Evolutionary conservation across 768 basidiomycete species (phyloP).

Genomic region (Tulasnella sp.): DNA sequence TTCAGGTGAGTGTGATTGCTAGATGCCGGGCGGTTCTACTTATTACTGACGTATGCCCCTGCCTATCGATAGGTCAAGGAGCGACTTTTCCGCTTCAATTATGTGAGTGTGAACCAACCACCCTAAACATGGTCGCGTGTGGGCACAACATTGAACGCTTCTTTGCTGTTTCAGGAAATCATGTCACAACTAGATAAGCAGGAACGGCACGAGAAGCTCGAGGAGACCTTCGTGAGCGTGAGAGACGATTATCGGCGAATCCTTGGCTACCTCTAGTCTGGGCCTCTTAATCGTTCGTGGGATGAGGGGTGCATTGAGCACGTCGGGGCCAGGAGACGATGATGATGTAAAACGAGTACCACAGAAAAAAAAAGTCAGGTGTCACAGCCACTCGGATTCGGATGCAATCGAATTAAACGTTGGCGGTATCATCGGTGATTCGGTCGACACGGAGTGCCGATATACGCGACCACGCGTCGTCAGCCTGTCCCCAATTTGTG

Average conservation of each 20-base stretch:
- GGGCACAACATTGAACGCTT: background rate
- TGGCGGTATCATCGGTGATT: background rate
- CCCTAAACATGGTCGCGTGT: background rate
- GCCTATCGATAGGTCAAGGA: constrained; percentile 59
- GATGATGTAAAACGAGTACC: background rate
- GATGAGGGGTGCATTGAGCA: constrained; percentile 15
- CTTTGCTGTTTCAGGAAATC: constrained; percentile 47
- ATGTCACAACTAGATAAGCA: constrained; percentile 78
- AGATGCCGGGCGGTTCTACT: background rate
- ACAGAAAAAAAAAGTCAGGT: background rate
- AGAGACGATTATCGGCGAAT: constrained; percentile 77
- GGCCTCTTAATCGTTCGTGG: too few species aligned
- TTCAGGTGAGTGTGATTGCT: constrained; percentile 37
- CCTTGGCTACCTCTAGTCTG: too few species aligned
- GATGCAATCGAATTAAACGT: too few species aligned
- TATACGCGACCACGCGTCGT: background rate
- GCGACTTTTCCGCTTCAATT: constrained; percentile 89
- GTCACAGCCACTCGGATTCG: background rate
- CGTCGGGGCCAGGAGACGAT: background rate
- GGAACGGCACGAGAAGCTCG: constrained; percentile 78
- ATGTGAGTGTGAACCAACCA: constrained; percentile 43
- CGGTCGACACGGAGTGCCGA: background rate
- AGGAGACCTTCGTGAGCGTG: constrained; percentile 86
- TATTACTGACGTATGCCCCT: background rate
- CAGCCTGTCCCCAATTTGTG: background rate